Evolutionary conservation across 2,329 filamentous ascomycete genomes (phyloP).

Genomic region (Shiraia sp.): DNA sequence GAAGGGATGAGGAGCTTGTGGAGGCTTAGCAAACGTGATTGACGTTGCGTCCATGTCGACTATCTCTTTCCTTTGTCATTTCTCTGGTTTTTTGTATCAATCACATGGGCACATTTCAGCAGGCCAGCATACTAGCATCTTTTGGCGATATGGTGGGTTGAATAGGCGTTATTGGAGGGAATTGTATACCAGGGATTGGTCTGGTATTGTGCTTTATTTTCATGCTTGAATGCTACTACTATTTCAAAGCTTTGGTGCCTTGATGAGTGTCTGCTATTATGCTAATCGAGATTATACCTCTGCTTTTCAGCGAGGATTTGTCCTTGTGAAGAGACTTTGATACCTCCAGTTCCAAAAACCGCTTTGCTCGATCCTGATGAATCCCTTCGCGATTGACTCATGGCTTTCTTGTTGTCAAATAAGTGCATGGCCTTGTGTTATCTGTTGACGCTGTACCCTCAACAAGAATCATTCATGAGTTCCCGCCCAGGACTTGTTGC

Average conservation of each 20-base stretch:
- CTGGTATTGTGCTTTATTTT: constrained; percentile 1
- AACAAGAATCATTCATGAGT: no score
- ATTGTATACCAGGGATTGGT: background rate
- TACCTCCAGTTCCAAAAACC: no score
- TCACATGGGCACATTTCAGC: constrained; percentile 10
- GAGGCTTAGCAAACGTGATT: background rate
- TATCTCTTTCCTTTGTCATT: constrained; percentile 30
- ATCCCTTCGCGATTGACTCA: no score
- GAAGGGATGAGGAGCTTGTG: background rate
- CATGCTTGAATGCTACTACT: background rate
- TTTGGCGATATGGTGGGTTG: constrained; percentile 17
- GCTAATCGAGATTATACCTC: no score
- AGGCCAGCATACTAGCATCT: constrained; percentile 21
- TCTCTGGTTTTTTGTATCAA: constrained; percentile 11
- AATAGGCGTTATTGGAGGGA: constrained; percentile 10
- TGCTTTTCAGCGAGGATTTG: no score
- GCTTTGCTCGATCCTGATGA: no score
- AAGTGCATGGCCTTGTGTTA: no score
- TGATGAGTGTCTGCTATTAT: no score
- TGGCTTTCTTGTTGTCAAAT: background rate
- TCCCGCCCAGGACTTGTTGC: constrained; percentile 32
- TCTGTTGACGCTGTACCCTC: no score
- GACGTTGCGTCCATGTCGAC: constrained; percentile 15
- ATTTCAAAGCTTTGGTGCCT: background rate
- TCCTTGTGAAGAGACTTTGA: no score